phyloP scores from a whole-genome alignment of 1,139 yeast species.

The Geotrichum fermentans region DNA sequence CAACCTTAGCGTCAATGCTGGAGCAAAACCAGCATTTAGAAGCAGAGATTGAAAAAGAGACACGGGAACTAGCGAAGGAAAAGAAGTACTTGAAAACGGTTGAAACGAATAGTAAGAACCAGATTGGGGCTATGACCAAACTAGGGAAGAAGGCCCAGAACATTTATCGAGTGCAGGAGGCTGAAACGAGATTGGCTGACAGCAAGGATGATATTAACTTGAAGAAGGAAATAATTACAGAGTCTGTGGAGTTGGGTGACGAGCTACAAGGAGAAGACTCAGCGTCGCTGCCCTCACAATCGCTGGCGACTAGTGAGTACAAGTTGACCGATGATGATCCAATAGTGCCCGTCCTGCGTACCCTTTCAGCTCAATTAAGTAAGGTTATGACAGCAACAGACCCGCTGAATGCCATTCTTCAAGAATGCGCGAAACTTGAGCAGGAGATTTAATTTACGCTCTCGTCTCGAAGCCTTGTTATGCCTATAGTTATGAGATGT shows the following conservation, averaged over 20 bases:
- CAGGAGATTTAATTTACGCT: not conserved
- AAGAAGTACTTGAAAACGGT: constrained; percentile 20
- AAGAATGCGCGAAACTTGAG: constrained; percentile 4
- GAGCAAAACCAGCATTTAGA: constrained; percentile 29
- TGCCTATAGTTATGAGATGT: not conserved
- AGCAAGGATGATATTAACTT: constrained; percentile 3
- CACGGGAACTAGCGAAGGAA: constrained; percentile 19
- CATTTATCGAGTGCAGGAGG: not conserved
- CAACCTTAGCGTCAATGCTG: constrained; percentile 25
- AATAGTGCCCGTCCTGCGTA: constrained; percentile 2
- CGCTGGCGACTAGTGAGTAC: not conserved
- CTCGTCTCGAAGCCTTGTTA: not conserved
- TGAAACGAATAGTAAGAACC: constrained; percentile 16
- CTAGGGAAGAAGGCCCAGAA: constrained; percentile 7
- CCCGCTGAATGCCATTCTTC: constrained; percentile 1
- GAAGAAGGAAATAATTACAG: not conserved
- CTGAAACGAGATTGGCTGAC: not conserved
- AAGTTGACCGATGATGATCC: not conserved
- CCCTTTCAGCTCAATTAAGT: not conserved
- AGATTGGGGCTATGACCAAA: constrained; percentile 1
- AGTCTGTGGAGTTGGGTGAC: not conserved
- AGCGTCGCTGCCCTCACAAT: not conserved
- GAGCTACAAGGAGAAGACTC: not conserved
- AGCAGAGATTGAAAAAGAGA: constrained; percentile 25
- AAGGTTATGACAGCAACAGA: not conserved